Evolutionary conservation across 2,329 filamentous ascomycete species (phyloP), one percentile per base, ranked within the genome.

Genomic region (Colletotrichum acutatum): DNA sequence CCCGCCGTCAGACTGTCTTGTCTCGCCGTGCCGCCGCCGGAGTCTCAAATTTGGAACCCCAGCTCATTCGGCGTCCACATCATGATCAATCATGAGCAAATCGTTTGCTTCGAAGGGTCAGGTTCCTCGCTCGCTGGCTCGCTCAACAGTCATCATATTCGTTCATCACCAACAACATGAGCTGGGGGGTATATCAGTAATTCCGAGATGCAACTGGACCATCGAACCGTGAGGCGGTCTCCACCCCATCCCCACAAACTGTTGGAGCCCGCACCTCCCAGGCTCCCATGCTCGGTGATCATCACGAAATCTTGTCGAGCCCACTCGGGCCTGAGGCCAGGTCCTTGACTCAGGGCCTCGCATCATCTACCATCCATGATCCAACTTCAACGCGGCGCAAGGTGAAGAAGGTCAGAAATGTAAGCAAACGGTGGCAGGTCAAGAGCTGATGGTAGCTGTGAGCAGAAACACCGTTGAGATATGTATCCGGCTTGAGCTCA

Each of bases 291-390:
- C 30, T 66, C 60, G 64, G 22, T 42, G 61, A 69, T 71, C 69
- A 71, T 71, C 58, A 53, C 58, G 64, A 37, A 65, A 65, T 65
- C 52, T 49, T 52, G 61, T 63, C 56, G 56, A 57, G 30, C 37
- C 67, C 67, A 60, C 61, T 54, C 63, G 28, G 32, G 32, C 54
- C 62, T 56, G 32, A 49, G 32, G 22, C 62, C 9, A 42, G 52
- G 64, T 58, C 65, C 58, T 54, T 68, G 64, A 68, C 49, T 61
- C 64, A 56, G 22, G 28, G 56, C 66, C 52, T 52, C 28, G 46
- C 46, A 42, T 42, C 37, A 3, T 42, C 37, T 42, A 16, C 37
- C 37, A 42, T 42, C 37, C 37, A 42, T 42, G 37, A 42, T 42
- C 16, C 34, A 56, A 57, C 32, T 22, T 63, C 26, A 71, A 24